Conservation (phyloP, 225 moss, liverwort and hornwort species). For the Asterella californica region DNA sequence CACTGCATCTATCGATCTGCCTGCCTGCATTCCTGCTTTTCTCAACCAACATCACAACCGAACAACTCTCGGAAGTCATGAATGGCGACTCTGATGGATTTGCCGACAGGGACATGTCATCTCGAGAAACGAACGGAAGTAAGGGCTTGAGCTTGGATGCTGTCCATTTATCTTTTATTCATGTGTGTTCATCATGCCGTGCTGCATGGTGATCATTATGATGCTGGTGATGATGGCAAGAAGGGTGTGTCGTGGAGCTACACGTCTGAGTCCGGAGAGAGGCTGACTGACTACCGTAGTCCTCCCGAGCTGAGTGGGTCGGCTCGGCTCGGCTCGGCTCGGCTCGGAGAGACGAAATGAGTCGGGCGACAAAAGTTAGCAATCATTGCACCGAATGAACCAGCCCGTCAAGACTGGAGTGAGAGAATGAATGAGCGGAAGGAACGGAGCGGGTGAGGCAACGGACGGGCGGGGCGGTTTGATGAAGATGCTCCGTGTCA, state of each 20-base stretch:
- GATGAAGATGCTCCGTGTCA: slow-evolving; percentile 17
- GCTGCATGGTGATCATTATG: background rate
- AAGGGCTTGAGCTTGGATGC: background rate
- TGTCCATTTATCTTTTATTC: background rate
- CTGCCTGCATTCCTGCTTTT: background rate
- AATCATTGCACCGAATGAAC: background rate
- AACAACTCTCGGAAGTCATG: background rate
- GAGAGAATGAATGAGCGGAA: background rate
- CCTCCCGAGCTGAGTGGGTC: background rate
- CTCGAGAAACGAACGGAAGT: background rate
- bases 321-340: background rate
- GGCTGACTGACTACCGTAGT: background rate
- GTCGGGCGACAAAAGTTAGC: background rate
- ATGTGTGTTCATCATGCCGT: background rate
- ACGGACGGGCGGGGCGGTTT: background rate
- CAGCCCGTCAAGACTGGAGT: background rate
- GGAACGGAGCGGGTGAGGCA: background rate
- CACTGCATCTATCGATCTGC: background rate
- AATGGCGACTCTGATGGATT: background rate
- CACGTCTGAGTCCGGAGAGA: background rate
- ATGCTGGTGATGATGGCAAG: background rate
- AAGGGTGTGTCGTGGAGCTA: slow-evolving; percentile 17
- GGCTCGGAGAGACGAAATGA: background rate
- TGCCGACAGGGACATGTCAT: background rate
- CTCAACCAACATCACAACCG: background rate